Conservation (phyloP, 371 early-diverging fungal genomes). For the Syncephalis plumigaleata region DNA sequence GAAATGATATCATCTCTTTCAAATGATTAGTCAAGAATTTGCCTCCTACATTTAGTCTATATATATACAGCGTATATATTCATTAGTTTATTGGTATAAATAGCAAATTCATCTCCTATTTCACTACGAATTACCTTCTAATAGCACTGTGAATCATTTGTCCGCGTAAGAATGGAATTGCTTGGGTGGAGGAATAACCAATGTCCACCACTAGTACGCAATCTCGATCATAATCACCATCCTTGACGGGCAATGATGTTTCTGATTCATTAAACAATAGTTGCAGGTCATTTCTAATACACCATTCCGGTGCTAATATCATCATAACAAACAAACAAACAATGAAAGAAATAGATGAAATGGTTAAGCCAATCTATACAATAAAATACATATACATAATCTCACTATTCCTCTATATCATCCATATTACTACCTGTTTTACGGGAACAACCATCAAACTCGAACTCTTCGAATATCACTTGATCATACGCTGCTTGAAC, state of each 20-base stretch:
- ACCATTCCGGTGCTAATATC: too few relatives aligned
- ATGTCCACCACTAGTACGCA: slow-evolving; percentile 60
- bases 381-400: too few relatives aligned
- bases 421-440: slow-evolving; percentile 20
- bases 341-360: too few relatives aligned
- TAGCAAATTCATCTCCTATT: too few relatives aligned
- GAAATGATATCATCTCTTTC: slow-evolving; percentile 75
- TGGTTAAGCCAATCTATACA: too few relatives aligned
- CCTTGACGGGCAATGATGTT: too few relatives aligned
- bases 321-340: too few relatives aligned
- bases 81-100: not conserved
- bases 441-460: slow-evolving; percentile 41
- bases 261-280: slow-evolving; percentile 14
- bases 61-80: not conserved
- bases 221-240: slow-evolving; percentile 11
- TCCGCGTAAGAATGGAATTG: slow-evolving; percentile 47
- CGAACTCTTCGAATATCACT: slow-evolving; percentile 72
- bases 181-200: slow-evolving; percentile 69
- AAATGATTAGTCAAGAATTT: slow-evolving; percentile 69
- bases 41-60: slow-evolving; percentile 67
- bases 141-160: slow-evolving; percentile 31
- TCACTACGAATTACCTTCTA: slow-evolving; percentile 14
- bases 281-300: too few relatives aligned
- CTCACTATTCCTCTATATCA: slow-evolving; percentile 11
- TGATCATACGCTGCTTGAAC: slow-evolving; percentile 60